Evolutionary conservation across 1,284 basidiomycete species (phyloP).

Genomic region (Tylopilus orsonianus): DNA sequence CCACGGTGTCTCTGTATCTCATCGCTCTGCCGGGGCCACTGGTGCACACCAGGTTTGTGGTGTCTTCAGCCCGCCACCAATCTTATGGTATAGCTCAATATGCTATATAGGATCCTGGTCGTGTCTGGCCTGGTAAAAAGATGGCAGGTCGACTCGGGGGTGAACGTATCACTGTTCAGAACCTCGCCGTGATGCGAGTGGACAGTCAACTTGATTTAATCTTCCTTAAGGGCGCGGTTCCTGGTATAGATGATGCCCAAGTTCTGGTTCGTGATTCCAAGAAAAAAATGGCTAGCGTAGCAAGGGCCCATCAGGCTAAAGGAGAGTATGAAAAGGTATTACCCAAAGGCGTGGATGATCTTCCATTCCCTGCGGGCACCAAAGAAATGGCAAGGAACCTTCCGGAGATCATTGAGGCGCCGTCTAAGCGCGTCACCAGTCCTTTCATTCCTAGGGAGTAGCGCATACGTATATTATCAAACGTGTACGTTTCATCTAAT

Average conservation of each 20-base stretch:
- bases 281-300: constrained; percentile 71
- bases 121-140: constrained; percentile 96
- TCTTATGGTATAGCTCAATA: constrained; percentile 14
- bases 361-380: constrained; percentile 94
- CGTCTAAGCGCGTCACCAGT: constrained; percentile 65
- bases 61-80: constrained; percentile 1
- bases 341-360: constrained; percentile 75
- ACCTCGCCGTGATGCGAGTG: constrained; percentile 86
- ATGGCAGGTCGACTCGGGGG: constrained; percentile 97
- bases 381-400: constrained; percentile 68
- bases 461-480: constrained; percentile 22
- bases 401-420: constrained; percentile 65
- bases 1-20: constrained; percentile 96
- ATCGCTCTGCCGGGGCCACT: constrained; percentile 91
- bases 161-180: constrained; percentile 82
- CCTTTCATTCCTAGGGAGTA: constrained; percentile 78
- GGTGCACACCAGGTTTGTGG: constrained; percentile 87
- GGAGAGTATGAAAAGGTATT: constrained; percentile 83
- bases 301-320: constrained; percentile 65
- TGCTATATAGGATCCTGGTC: constrained; percentile 78
- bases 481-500: too few species aligned
- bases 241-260: constrained; percentile 75
- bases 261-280: constrained; percentile 81
- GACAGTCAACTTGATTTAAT: constrained; percentile 86
- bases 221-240: constrained; percentile 78